These are phyloP conservation scores for Sclerotinia glacialis DNA, from an alignment of 2,329 filamentous ascomycete genomes.

Conservation along the genomic window DNA sequence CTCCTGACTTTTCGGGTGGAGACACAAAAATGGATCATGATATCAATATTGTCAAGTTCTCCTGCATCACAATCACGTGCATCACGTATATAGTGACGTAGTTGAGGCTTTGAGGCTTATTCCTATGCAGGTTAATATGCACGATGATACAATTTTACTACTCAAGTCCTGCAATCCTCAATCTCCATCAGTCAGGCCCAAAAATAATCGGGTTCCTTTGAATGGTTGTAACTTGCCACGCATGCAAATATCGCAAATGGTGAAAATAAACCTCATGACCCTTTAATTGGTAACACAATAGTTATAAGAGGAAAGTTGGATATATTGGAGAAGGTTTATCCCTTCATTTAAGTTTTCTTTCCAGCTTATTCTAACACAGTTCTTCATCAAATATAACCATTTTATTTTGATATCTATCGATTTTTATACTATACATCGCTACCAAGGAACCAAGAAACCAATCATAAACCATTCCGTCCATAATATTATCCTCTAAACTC, in stretches of 20 bases:
- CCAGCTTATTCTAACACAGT: not conserved
- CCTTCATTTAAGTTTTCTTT: not conserved
- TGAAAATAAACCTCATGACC: slow-evolving; percentile 7
- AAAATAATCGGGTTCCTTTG: not conserved
- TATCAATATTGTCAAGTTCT: too few species aligned
- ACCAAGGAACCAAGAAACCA: not conserved
- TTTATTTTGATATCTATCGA: not conserved
- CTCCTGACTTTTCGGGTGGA: not conserved
- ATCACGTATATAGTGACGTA: not conserved
- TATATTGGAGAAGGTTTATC: slow-evolving; percentile 2
- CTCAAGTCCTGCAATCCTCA: not conserved
- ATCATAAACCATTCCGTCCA: not conserved
- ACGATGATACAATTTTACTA: not conserved
- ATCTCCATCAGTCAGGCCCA: not conserved
- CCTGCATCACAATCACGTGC: not conserved
- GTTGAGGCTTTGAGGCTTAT: not conserved
- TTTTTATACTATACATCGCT: not conserved
- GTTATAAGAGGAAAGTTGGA: not conserved
- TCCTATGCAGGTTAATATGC: not conserved
- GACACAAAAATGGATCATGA: too few species aligned
- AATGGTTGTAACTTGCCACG: slow-evolving; percentile 11
- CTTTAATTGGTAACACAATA: slow-evolving; percentile 1
- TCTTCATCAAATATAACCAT: not conserved
- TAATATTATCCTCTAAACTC: not conserved
- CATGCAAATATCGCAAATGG: slow-evolving; percentile 4